Conservation (phyloP, 2,329 filamentous ascomycete genomes). For the Pseudogymnoascus sp. region DNA sequence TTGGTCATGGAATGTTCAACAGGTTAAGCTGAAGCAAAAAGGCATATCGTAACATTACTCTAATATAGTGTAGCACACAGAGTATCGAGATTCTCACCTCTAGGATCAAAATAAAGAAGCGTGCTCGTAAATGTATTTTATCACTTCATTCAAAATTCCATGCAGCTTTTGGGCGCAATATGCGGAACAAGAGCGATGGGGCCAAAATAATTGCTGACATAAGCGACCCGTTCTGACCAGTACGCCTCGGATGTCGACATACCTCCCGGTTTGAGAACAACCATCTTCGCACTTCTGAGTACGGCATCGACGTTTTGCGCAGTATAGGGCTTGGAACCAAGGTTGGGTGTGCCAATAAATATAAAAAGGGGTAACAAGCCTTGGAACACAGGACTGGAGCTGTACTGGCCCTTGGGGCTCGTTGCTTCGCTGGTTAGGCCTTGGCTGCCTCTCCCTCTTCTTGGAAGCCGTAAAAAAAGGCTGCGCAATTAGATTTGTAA, state of each 20-base stretch:
- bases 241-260: not conserved
- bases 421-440: not conserved
- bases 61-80: no score
- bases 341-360: not conserved
- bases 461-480: not conserved
- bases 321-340: not conserved
- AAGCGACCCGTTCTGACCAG: not conserved
- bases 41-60: no score
- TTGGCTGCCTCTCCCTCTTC: not conserved
- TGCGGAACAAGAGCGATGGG: not conserved
- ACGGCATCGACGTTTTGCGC: not conserved
- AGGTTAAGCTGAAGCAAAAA: no score
- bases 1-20: no score
- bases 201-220: not conserved
- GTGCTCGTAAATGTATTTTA: no score
- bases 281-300: slow-evolving; percentile 4
- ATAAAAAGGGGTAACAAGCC: not conserved
- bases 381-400: not conserved
- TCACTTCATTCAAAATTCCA: no score
- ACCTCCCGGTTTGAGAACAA: not conserved
- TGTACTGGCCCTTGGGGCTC: not conserved
- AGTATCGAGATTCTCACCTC: no score
- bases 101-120: no score
- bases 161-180: no score
- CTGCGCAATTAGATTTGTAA: not conserved